These are phyloP conservation scores for Peronospora farinosa DNA, from an alignment of 352 stramenopile genomes.

Conservation along the genomic window DNA sequence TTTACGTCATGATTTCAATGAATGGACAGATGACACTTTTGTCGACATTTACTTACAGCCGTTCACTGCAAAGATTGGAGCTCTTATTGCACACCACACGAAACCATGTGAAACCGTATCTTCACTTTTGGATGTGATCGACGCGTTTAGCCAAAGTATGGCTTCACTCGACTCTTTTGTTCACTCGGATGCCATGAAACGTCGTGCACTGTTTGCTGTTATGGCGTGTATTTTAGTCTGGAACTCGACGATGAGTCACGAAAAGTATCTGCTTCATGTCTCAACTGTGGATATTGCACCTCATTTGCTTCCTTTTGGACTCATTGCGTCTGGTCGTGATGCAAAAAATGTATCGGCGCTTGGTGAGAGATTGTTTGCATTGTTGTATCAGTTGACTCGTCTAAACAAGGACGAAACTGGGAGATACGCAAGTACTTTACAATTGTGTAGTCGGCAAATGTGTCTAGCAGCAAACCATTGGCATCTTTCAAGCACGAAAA, in stretches of 20 bases:
- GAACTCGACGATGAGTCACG: conserved; percentile 18
- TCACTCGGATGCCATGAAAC: conserved; percentile 14
- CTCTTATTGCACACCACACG: conserved; percentile 18
- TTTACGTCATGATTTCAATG: conserved; percentile 29
- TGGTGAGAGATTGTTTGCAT: conserved; percentile 18
- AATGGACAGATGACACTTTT: conserved; percentile 20
- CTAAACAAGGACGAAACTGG: conserved; percentile 2
- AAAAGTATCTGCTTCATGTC: conserved; percentile 17
- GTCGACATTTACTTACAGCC: conserved; percentile 15
- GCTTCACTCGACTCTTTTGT: conserved; percentile 9
- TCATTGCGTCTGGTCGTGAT: conserved; percentile 14
- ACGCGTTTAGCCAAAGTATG: conserved; percentile 23
- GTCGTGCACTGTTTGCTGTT: conserved; percentile 20
- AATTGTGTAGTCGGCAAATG: conserved; percentile 23
- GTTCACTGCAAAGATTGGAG: conserved; percentile 19
- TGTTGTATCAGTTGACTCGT: conserved; percentile 11
- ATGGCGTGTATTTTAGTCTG: conserved; percentile 23
- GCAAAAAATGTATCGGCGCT: conserved; percentile 17
- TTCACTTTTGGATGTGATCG: conserved; percentile 29
- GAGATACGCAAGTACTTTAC: conserved; percentile 11
- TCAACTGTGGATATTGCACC: not conserved
- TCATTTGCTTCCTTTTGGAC: conserved; percentile 23
- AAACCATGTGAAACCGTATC: conserved; percentile 24
- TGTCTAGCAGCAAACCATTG: conserved; percentile 17
- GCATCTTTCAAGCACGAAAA: conserved; percentile 13